Evolutionary conservation across 2,329 filamentous ascomycete species (phyloP).

Genomic region (Bretziella fagacearum): DNA sequence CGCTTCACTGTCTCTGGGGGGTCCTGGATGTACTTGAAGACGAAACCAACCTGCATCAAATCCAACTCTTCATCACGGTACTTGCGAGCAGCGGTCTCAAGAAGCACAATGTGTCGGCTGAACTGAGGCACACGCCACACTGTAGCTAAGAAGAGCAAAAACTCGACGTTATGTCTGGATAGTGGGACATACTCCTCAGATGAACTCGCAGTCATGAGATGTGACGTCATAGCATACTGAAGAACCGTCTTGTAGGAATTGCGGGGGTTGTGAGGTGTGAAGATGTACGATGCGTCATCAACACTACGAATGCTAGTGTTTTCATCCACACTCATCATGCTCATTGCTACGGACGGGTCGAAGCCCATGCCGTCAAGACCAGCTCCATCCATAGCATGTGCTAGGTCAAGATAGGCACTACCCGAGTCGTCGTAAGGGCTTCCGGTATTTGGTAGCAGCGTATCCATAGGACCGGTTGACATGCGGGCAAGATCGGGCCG

Average conservation of each 20-base stretch:
- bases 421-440: conserved; percentile 30
- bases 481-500: conserved; percentile 73
- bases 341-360: conserved; percentile 31
- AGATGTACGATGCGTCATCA: conserved; percentile 60
- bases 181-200: conserved; percentile 34
- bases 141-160: conserved; percentile 69
- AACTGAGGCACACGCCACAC: conserved; percentile 81
- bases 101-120: conserved; percentile 59
- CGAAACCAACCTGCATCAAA: conserved; percentile 64
- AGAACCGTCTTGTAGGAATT: conserved; percentile 70
- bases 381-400: conserved; percentile 32
- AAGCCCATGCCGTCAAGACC: conserved; percentile 19
- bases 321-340: conserved; percentile 44
- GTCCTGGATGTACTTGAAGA: conserved; percentile 33
- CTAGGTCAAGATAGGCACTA: conserved; percentile 35
- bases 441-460: conserved; percentile 29
- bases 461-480: conserved; percentile 42
- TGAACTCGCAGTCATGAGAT: conserved; percentile 29
- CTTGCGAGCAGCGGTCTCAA: conserved; percentile 74
- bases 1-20: conserved; percentile 52
- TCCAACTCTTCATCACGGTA: conserved; percentile 70
- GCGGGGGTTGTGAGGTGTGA: conserved; percentile 72
- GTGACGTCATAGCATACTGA: conserved; percentile 54
- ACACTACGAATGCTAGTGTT: conserved; percentile 36
- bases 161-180: conserved; percentile 65